Evolutionary conservation across 1,139 yeast species (phyloP).

Genomic region (Geotrichum aggregatum): DNA sequence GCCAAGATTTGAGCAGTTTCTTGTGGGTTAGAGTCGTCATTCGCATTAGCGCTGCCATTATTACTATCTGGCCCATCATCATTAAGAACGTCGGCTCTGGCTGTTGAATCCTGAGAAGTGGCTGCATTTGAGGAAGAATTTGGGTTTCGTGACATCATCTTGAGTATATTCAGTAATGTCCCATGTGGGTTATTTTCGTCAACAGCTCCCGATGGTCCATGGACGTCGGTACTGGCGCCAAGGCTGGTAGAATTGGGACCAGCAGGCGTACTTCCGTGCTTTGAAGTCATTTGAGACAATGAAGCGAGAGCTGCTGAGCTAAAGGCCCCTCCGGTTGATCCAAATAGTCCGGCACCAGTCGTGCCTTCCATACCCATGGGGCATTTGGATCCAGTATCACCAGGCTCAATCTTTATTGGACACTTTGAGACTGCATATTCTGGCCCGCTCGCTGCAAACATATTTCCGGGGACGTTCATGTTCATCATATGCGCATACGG

Average conservation of each 20-base stretch:
- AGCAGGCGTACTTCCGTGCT: background rate
- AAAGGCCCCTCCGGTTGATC: constrained; percentile 13
- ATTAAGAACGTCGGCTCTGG: background rate
- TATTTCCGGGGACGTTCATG: background rate
- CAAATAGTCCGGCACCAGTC: constrained; percentile 10
- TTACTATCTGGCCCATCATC: background rate
- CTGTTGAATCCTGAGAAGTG: background rate
- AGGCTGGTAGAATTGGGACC: background rate
- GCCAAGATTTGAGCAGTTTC: constrained; percentile 22
- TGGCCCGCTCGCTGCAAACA: constrained; percentile 7
- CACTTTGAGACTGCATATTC: constrained; percentile 14
- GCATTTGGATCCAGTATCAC: constrained; percentile 13
- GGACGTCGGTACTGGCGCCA: background rate
- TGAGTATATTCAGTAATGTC: constrained; percentile 20
- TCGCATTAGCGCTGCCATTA: background rate
- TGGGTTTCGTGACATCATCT: constrained; percentile 21
- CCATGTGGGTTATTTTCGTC: constrained; percentile 20
- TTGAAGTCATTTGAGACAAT: constrained; percentile 10
- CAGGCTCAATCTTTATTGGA: constrained; percentile 14
- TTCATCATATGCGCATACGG: constrained; percentile 12
- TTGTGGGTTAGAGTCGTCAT: constrained; percentile 12
- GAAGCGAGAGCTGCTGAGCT: constrained; percentile 11
- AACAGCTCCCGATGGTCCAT: constrained; percentile 5
- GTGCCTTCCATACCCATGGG: constrained; percentile 12
- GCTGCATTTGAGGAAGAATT: background rate